Base-by-base conservation (phyloP, 2,329 filamentous ascomycete genomes). In the Endocalyx cinctus region DNA sequence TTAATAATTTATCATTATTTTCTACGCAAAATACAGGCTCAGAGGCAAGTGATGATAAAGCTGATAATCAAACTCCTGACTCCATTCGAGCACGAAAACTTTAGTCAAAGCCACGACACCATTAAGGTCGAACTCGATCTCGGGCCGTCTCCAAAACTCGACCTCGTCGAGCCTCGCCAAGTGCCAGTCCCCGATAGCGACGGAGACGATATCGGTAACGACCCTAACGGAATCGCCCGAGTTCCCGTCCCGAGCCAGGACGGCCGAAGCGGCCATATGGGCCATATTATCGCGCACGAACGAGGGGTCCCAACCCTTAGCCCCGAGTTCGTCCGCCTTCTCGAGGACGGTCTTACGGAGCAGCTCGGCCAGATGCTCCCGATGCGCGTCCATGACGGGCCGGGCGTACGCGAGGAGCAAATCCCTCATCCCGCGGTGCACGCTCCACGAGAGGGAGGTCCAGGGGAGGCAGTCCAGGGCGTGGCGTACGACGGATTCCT, bases 21-120 rank as follows among this genome's bases (percentile, higher is more conserved):
- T n/a, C 35, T 37, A 49, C 17, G 22, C 47, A 25, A 48, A 48
- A 22, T 42, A 45, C 17, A 50, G 15, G 5, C 32, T 29, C 25
- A 47, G 48, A 15, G 53, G 57, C 11, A 59, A 35, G 16, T 58
- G 43, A 32, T 58, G 54, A 35, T 59, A 59, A 29, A 59, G 45
- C 46, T 59, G 53, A 32, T 60, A 58, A 41, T 60, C 54, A 10
- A 60, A 52, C 32, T 58, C 55, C 30, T 49, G 45, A 16, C 55
- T 59, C 57, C 55, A 59, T 34, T 58, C 53, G 19, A 58, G 38
- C 12, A 59, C 51, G 28, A 58, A 54, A 6, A 52, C 38, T 31
- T 60, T 60, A 11, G 51, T 55, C 35, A 59, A 36, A 14, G 55
- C 56, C 3, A 56, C 45, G 4, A 56, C 35, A 8, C 26, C 45